phyloP scores from a whole-genome alignment of 2,329 filamentous ascomycete species.

The Lizonia empirigonia region DNA sequence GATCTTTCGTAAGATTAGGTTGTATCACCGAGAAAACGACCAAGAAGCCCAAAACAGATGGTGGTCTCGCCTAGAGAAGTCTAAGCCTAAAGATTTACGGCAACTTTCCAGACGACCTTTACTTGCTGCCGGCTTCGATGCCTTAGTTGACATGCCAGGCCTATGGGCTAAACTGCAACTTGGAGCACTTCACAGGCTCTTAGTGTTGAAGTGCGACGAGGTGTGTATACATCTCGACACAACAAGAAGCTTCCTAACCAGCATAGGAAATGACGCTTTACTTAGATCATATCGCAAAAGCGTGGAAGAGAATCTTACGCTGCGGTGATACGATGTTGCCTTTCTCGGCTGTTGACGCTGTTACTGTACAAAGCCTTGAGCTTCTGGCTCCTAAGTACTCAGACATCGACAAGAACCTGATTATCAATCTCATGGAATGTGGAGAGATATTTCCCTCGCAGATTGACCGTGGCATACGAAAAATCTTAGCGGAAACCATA shows the following conservation, averaged over 20 bases:
- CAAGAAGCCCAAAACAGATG: conserved; percentile 16
- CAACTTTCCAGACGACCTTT: conserved; percentile 20
- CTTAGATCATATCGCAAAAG: conserved; percentile 17
- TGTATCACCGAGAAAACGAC: conserved; percentile 21
- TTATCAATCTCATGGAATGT: conserved; percentile 12
- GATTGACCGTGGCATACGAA: conserved; percentile 1
- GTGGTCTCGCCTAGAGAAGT: conserved; percentile 24
- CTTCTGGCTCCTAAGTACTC: conserved; percentile 15
- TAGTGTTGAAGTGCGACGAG: conserved; percentile 25
- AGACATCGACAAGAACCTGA: conserved; percentile 4
- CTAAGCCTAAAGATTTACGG: conserved; percentile 26
- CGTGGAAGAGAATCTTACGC: conserved; percentile 16
- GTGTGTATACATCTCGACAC: conserved; percentile 13
- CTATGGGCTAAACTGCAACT: conserved; percentile 28
- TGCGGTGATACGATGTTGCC: conserved; percentile 16
- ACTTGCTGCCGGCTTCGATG: conserved; percentile 21
- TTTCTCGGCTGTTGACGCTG: conserved; percentile 11
- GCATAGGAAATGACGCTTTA: conserved; percentile 22
- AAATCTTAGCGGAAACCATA: conserved; percentile 14
- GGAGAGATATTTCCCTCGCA: conserved; percentile 17
- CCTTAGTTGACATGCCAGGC: conserved; percentile 22
- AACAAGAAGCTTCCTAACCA: conserved; percentile 6
- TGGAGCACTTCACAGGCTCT: conserved; percentile 24
- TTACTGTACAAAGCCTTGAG: conserved; percentile 17
- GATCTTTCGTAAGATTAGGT: conserved; percentile 25